Evolutionary conservation across 164 flowering plant species (phyloP), one percentile per base, ranked within the genome.

Genomic region (Dillenia suffruticosa): DNA sequence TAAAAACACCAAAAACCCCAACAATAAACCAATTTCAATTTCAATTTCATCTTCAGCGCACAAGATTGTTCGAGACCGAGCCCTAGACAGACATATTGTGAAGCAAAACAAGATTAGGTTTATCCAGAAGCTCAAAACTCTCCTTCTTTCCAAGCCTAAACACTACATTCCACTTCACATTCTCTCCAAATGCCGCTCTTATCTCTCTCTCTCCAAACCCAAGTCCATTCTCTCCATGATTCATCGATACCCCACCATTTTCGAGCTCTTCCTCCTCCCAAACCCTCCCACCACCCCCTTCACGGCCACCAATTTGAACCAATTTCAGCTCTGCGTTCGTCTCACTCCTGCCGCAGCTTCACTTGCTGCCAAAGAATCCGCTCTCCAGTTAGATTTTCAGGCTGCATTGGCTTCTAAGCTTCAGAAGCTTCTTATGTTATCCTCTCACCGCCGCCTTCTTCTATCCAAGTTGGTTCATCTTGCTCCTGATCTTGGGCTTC

Each of bases 401-500:
- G 6, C 5, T 12, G 49, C 62, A 9, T 77, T 91, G 72, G 96
- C 87, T 14, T 19, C 45, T 49, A 91, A 89, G 62, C 86, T 94
- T 10, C 97, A 89, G 68, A 91, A 89, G 61, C 92, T 94, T 49
- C 87, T 94, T 45, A 91, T 94, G 97, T 77, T 94, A 3, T 82
- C 97, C 19, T 63, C 86, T n/a, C 93, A 91, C 62, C 86, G 65
- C 9, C 72, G 97, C 49, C 80, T 94, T 13, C 70, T 94, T n/a
- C 69, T 94, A 43, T 78, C 89, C 32, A 94, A 94, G 77, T 82
- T 94, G 43, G 93, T 75, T 49, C 99, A 91, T 63, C 69, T 94
- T 26, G 96, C 72, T n/a, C 93, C 96, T 2, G 96, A 94, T 74
- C 86, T 94, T 32, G 97, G 99, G 12, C 81, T 89, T n/a, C 96